phyloP scores from a whole-genome alignment of 2,329 filamentous ascomycete species.

The Akanthomyces muscarius region DNA sequence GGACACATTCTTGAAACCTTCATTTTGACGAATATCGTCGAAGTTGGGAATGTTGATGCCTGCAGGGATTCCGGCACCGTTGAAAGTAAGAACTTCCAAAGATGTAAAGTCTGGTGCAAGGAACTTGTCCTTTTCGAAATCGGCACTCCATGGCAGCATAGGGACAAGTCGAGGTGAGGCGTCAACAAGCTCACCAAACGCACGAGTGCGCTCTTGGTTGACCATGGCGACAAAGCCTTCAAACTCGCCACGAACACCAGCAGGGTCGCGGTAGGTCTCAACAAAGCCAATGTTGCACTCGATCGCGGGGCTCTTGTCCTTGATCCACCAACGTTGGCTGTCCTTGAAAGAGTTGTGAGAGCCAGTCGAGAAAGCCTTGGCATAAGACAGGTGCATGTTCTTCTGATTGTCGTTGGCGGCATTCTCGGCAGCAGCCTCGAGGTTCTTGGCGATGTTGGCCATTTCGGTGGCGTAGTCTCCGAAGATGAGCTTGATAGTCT shows the following conservation, averaged over 20 bases:
- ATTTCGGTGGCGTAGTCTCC: conserved; percentile 73
- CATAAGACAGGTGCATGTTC: conserved; percentile 70
- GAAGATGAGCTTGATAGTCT: conserved; percentile 66
- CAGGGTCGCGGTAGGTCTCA: conserved; percentile 80
- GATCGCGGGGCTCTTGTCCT: conserved; percentile 74
- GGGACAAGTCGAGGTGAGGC: conserved; percentile 81
- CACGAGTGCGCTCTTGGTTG: conserved; percentile 83
- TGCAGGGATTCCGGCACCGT: conserved; percentile 60
- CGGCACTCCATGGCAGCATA: conserved; percentile 78
- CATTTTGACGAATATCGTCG: conserved; percentile 73
- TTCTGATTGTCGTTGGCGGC: conserved; percentile 70
- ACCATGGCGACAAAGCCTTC: conserved; percentile 82
- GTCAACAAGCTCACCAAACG: conserved; percentile 80
- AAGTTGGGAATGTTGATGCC: conserved; percentile 69
- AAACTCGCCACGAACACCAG: conserved; percentile 78
- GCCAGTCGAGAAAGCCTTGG: conserved; percentile 68
- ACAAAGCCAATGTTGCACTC: conserved; percentile 82
- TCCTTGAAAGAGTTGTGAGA: conserved; percentile 77
- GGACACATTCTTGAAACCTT: conserved; percentile 91
- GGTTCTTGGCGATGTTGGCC: conserved; percentile 61
- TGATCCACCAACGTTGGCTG: conserved; percentile 76
- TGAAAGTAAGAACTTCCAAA: conserved; percentile 83
- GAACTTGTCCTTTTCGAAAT: conserved; percentile 97
- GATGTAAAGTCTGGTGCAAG: conserved; percentile 93
- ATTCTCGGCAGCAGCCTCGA: conserved; percentile 64